These are phyloP conservation scores for Sphaerulina vaccinii DNA, from an alignment of 2,329 filamentous ascomycete genomes.

Conservation along the genomic window DNA sequence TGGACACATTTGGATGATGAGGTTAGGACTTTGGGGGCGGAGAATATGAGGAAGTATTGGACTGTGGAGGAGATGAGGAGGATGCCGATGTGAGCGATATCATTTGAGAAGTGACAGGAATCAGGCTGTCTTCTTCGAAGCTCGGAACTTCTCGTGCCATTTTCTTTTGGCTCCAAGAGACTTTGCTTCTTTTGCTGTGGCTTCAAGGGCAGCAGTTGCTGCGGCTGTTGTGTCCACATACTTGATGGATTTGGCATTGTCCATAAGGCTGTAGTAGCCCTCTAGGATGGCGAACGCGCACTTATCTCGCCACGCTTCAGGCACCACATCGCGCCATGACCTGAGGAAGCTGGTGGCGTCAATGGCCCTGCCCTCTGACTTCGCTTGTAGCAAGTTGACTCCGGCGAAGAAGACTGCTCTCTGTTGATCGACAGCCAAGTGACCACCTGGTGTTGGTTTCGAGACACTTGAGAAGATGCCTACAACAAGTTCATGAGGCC, in stretches of 20 bases:
- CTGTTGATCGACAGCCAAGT: conserved; percentile 32
- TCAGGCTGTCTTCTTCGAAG: conserved; percentile 31
- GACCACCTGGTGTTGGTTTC: conserved; percentile 18
- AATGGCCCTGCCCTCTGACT: conserved; percentile 24
- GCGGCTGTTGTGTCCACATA: conserved; percentile 19
- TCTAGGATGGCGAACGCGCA: conserved; percentile 30
- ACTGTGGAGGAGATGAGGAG: conserved; percentile 68
- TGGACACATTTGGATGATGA: conserved; percentile 85
- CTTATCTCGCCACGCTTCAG: conserved; percentile 35
- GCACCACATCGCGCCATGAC: conserved; percentile 40
- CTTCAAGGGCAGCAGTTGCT: neutral
- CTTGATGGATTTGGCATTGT: conserved; percentile 25
- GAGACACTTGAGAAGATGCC: conserved; percentile 38
- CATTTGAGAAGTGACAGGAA: neutral
- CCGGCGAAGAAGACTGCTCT: conserved; percentile 29
- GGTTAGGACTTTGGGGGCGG: conserved; percentile 72
- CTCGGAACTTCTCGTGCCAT: conserved; percentile 42
- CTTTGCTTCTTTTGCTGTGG: conserved; percentile 22
- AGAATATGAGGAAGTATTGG: conserved; percentile 88
- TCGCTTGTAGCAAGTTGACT: conserved; percentile 25
- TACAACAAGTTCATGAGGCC: conserved; percentile 36
- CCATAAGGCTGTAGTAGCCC: conserved; percentile 27
- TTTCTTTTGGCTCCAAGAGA: conserved; percentile 37
- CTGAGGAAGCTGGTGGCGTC: conserved; percentile 35
- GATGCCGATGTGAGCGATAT: conserved; percentile 60